Evolutionary conservation across 2,329 filamentous ascomycete genomes (phyloP).

Genomic region (Eutypella sp.): DNA sequence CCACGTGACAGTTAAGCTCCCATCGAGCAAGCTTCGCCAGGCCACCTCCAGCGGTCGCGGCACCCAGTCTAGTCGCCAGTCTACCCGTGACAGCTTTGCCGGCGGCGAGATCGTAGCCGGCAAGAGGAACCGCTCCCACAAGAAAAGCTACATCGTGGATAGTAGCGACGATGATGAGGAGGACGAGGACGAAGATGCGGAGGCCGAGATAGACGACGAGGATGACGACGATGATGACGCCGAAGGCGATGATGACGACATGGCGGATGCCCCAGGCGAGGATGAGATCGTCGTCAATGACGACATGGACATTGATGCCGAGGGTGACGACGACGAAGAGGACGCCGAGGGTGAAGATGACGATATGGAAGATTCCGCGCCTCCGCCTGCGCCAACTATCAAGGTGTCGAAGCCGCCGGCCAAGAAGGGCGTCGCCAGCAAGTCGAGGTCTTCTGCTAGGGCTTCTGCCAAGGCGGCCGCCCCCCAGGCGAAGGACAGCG

Average conservation of each 20-base stretch:
- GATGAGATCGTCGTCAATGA: constrained; percentile 29
- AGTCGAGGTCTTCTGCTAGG: constrained; percentile 27
- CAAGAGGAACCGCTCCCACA: constrained; percentile 49
- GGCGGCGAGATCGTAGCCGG: constrained; percentile 44
- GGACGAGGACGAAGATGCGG: constrained; percentile 36
- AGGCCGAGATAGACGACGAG: constrained; percentile 31
- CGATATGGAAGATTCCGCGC: constrained; percentile 39
- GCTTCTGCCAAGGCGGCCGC: constrained; percentile 23
- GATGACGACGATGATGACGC: constrained; percentile 33
- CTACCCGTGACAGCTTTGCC: constrained; percentile 33
- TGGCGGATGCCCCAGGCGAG: constrained; percentile 33
- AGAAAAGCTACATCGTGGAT: constrained; percentile 58
- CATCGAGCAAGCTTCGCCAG: constrained; percentile 48
- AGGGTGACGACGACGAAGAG: constrained; percentile 37
- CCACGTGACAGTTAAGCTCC: constrained; percentile 48
- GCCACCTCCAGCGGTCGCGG: constrained; percentile 35
- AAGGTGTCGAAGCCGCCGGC: constrained; percentile 43
- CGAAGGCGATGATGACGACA: constrained; percentile 35
- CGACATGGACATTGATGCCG: constrained; percentile 39
- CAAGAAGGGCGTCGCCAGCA: constrained; percentile 22
- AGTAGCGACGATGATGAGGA: constrained; percentile 41
- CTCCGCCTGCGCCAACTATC: constrained; percentile 38
- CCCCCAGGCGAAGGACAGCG: constrained; percentile 35
- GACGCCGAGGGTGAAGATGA: constrained; percentile 48
- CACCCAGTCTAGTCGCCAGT: constrained; percentile 25